phyloP scores from a whole-genome alignment of 139 green algal species.

The Tetraselmis chui region DNA sequence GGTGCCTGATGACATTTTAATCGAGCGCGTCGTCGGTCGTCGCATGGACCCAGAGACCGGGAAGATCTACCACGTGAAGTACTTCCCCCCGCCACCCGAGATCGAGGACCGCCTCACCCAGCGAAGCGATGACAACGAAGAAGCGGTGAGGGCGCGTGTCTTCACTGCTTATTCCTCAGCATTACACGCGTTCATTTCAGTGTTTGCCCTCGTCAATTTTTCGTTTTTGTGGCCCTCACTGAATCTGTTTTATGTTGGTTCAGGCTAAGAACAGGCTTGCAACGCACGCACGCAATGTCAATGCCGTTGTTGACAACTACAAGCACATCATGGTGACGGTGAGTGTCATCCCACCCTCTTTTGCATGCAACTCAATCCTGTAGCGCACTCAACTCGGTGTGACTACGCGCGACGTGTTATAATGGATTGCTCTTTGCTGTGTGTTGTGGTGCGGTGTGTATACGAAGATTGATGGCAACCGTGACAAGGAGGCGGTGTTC shows the following conservation, averaged over 20 bases:
- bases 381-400: not conserved
- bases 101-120: conserved; percentile 60
- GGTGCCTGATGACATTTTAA: conserved; percentile 86
- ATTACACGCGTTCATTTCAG: too few relatives aligned
- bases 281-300: conserved; percentile 72
- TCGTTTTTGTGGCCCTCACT: not conserved
- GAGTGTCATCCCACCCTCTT: not conserved
- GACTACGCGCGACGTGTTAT: not conserved
- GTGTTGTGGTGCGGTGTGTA: too few relatives aligned
- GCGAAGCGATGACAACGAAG: conserved; percentile 91
- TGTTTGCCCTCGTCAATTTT: not conserved
- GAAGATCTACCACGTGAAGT: conserved; percentile 79
- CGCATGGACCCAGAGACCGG: conserved; percentile 88
- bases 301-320: conserved; percentile 77
- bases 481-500: conserved; percentile 71
- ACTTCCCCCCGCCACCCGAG: conserved; percentile 69
- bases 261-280: conserved; percentile 46
- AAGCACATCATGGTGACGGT: conserved; percentile 61
- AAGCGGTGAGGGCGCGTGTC: conserved; percentile 51
- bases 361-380: not conserved
- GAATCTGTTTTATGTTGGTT: too few relatives aligned
- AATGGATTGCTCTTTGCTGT: conserved; percentile 4
- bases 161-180: not conserved
- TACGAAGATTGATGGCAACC: conserved; percentile 62
- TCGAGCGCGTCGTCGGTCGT: conserved; percentile 91